Base-by-base conservation (phyloP, 2,329 filamentous ascomycete genomes). In the Biscogniauxia sp. region DNA sequence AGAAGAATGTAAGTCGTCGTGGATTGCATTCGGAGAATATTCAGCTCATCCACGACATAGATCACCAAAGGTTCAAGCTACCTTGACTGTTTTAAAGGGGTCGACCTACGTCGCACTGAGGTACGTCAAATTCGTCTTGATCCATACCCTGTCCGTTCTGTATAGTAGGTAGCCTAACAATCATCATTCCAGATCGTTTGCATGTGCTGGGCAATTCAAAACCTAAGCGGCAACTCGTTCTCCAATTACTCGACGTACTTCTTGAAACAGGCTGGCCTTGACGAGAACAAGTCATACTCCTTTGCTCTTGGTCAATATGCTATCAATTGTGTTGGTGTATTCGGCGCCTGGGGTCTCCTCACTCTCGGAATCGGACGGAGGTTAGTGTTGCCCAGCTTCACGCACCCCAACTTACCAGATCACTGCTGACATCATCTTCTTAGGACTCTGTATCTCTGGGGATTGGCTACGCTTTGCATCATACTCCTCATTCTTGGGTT, bases 401-500 rank as follows among this genome's bases (percentile, higher is more conserved):
- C 25, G 41, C 28, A 53, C 19, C 54, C 25, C 53, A 32, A 55
- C 4, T n/a, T 59, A 26, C n/a, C 17, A 45, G 81, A 86, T 20
- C 32, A 15, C 20, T 53, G 56, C 55, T 64, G 50, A 64, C 25
- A 19, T 28, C 28, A 11, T 53, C 51, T 32, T 32, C 7, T 32
- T 7, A 72, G 70, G n/a, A 72, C 72, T 0, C 82, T 96, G 2
- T 96, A 93, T 70, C 78, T 95, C 9, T 89, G 86, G 66, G 92
- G 92, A 17, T 84, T 95, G 4, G 88, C 85, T 65, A 86, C 86
- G 2, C 83, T 96, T 23, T 93, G 84, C 75, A 67, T 77, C 58
- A 92, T 96, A 88, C 84, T 97, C 1, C 80, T 96, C 68, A 80
- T 93, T 73, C 88, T 96, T 73, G 93, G 93, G 15, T 95, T 96